Evolutionary conservation across 2,329 filamentous ascomycete species (phyloP), one percentile per base, ranked within the genome.

Genomic region (Venturia pyrina): DNA sequence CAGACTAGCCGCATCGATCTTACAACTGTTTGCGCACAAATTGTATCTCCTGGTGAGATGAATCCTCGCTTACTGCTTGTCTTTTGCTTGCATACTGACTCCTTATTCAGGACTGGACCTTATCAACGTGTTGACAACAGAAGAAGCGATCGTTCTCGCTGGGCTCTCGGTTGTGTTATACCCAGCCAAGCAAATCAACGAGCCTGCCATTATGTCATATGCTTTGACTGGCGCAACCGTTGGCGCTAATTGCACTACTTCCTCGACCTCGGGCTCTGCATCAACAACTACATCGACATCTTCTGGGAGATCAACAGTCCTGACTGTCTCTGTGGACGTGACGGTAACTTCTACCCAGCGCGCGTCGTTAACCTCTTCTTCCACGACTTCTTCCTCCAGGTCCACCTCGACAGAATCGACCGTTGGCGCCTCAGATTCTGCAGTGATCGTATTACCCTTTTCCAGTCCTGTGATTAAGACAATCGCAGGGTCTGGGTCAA

Each of bases 81-180:
- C 7, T 40, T 40, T 8, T 13, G 37, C 13, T 8, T 40, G 8
- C 37, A 40, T 40, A 40, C 37, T 40, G 1, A 40, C 37, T 13
- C 37, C 37, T 40, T 13, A 3, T 1, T 5, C 75, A 0, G 78
- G 77, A 0, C 66, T 82, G 59, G 74, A 74, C n/a, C 60, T 82
- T 61, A 72, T 71, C 2, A 79, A 83, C 71, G 72, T 83, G 19
- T 64, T 83, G n/a, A 71, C 75, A 21, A 82, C 80, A 5, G 78
- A 79, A 72, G 63, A 48, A n/a, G 10, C 78, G 48, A 73, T 81
- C 60, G 68, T 78, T 0, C 68, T 80, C 34, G 77, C 79, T 2
- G 75, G 72, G 40, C 68, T 74, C 5, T 71, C 75, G 63, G 68
- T 76, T 48, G 63, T 77, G 68, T 57, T 70, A 1, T 78, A 78